Evolutionary conservation across 106 monocot genomes (phyloP), one percentile per base, ranked within the genome.

Genomic region (Agapanthus africanus): DNA sequence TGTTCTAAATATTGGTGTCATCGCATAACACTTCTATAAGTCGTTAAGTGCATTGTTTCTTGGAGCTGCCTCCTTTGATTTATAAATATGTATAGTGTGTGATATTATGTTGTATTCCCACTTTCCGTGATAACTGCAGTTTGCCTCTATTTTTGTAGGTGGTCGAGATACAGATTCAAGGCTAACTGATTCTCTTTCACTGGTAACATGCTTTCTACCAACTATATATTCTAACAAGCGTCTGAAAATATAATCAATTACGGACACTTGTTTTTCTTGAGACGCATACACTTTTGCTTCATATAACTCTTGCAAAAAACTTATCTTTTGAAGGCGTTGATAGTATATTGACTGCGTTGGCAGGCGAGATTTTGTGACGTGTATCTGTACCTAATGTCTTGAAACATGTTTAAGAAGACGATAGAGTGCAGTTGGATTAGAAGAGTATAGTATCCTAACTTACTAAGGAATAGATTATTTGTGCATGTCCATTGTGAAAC

Each of bases 111-210:
- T 4, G 46, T 46, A n/a, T 23, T 54, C 7, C 27, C 7, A 19
- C 18, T 21, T n/a, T 50, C 50, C 28, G 27, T 54, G 6, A 10
- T 54, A 51, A 51, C 51, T 51, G 22, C 51, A 51, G 23, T 50
- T 51, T 64, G 44, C 2, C 31, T 56, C 62, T 37, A 30, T 31
- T 22, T 28, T 28, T 70, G n/a, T 76, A 80, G 80, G 79, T 70
- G 71, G 70, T 19, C 74, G 72, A 69, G 84, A 84, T 49, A 71
- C 65, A 70, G 84, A 84, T 49, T 64, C 77, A 63, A 84, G 49
- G 69, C 70, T 80, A 46, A 38, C 57, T 46, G 80, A 84, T 77
- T 84, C 84, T 64, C 73, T 84, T 70, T 71, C 80, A 9, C 51
- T 84, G 84, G 84, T 79, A 80, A 84, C 21, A 68, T 4, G 6